phyloP scores from a whole-genome alignment of 345 rosid species.

The Orychophragmus violaceus region DNA sequence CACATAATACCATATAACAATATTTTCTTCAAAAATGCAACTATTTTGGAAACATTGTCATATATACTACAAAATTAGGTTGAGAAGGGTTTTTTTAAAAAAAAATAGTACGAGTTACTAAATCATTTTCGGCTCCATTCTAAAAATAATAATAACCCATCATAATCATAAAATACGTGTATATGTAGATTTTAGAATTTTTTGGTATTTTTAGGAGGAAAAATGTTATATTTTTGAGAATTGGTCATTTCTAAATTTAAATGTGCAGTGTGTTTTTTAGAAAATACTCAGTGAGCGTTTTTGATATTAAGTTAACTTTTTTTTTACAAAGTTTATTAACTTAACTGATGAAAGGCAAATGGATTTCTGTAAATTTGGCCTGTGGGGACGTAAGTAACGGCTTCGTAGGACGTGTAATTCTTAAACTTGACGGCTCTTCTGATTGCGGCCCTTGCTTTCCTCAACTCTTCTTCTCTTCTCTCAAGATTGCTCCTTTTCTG shows the following conservation, averaged over 20 bases:
- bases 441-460: constrained; percentile 38
- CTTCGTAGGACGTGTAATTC: constrained; percentile 38
- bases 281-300: background rate
- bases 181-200: background rate
- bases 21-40: background rate
- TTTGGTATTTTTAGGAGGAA: background rate
- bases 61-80: background rate
- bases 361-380: constrained; percentile 59
- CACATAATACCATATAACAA: background rate
- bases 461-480: constrained; percentile 39
- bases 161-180: too few relatives aligned
- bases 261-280: background rate
- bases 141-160: too few relatives aligned
- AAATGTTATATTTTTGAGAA: background rate
- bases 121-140: background rate
- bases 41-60: background rate
- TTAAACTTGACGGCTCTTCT: constrained; percentile 33
- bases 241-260: background rate
- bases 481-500: constrained; percentile 28
- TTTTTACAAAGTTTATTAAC: too few relatives aligned
- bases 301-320: constrained; percentile 41
- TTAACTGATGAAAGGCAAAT: constrained; percentile 71
- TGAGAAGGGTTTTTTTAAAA: background rate
- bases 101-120: background rate
- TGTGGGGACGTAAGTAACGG: constrained; percentile 39